Conservation (phyloP, 2,329 filamentous ascomycete genomes). For the Dactylellina drechsleri region DNA sequence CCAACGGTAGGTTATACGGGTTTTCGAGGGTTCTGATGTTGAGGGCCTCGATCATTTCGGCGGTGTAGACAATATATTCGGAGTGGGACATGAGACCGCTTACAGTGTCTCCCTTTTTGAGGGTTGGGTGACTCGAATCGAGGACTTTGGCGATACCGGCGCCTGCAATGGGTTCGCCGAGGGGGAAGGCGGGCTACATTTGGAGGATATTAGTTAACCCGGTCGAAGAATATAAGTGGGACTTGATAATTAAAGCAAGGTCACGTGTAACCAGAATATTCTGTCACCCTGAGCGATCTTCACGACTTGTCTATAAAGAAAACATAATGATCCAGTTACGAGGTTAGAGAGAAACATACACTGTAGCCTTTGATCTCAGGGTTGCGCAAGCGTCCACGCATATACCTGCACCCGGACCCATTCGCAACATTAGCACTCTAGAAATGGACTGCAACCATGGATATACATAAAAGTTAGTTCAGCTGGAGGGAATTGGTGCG, state of each 20-base stretch:
- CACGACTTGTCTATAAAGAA: too few relatives aligned
- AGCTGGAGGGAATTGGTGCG: background rate
- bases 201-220: background rate
- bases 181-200: conserved; percentile 66
- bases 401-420: conserved; percentile 66
- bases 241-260: background rate
- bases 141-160: conserved; percentile 74
- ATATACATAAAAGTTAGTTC: background rate
- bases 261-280: too few relatives aligned
- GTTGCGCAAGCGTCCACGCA: conserved; percentile 80
- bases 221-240: too few relatives aligned
- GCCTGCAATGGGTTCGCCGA: conserved; percentile 74
- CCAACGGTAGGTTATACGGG: conserved; percentile 73
- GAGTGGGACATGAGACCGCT: conserved; percentile 70
- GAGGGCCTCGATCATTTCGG: conserved; percentile 62
- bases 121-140: conserved; percentile 73
- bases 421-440: background rate
- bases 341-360: conserved; percentile 9
- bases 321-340: too few relatives aligned
- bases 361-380: conserved; percentile 74
- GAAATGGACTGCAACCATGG: too few relatives aligned
- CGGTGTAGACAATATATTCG: conserved; percentile 73
- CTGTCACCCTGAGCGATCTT: too few relatives aligned
- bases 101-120: conserved; percentile 75
- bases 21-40: conserved; percentile 72